Evolutionary conservation across 495 filamentous ascomycete genomes (phyloP), one percentile per base, ranked within the genome.

Genomic region (Astrocystis sublimbata): DNA sequence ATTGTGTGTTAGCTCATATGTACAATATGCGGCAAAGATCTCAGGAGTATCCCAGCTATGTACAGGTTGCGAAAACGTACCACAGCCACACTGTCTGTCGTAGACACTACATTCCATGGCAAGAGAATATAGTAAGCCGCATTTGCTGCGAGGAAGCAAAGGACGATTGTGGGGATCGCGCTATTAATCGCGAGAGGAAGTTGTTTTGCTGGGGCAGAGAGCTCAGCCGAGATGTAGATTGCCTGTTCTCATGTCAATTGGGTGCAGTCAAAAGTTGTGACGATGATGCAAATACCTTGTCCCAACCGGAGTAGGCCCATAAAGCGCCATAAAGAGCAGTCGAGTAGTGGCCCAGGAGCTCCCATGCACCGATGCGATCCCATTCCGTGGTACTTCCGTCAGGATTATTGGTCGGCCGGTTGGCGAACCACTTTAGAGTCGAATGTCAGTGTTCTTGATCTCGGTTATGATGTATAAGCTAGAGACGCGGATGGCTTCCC

Each of bases 231-330:
- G 61, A 86, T 70, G 59, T 82, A 85, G 63, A 83, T 81, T 26
- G 80, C 82, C 81, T 84, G 26, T 21, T 21, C 38, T 40, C 17
- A 41, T 4, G 31, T 17, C 36, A 58, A 36, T 17, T 61, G 33
- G 43, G 64, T 46, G 26, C 0, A 15, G 24, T 31, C 2, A 50
- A 54, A 35, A 19, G 19, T 30, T 23, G 12, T 21, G 50, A 26
- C 12, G 23, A 1, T 5, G 30, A 9, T 9, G 43, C 43, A 58
- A 75, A 67, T 57, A 83, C 83, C 69, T 85, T 85, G 61, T 86
- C 84, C 84, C 84, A 86, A 4, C 84, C 84, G 1, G 78, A 81
- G 55, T 85, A 86, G 4, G 80, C 83, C 83, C 83, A 86, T 31
- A 85, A 58, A 0, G 80, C 84, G 0, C 76, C 83, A 62, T 85